Evolutionary conservation across 345 rosid genomes (phyloP), one percentile per base, ranked within the genome.

Genomic region (Erodium maritimum): DNA sequence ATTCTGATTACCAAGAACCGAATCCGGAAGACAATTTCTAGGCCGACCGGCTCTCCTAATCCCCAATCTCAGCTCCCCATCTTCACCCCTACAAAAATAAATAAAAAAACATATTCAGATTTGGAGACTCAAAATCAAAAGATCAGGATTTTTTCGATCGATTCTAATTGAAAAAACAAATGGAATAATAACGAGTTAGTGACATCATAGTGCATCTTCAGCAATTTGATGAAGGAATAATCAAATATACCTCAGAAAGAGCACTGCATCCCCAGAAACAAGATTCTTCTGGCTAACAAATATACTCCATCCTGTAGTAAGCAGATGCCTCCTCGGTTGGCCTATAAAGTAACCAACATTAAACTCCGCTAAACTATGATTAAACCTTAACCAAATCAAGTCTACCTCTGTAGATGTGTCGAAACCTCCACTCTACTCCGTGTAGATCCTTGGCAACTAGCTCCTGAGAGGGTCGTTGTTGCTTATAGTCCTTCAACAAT

Each of bases 271-370:
- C 37, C 98, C 98, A 22, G 88, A 83, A 67, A 81, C 90, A 33
- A 91, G 96, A 73, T 79, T 82, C 79, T 88, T 91, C 73, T 86
- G 95, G 73, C 86, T 82, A 66, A 88, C 98, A 56, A 91, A 91
- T 61, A 86, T 68, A 68, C 96, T 91, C 98, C 98, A 91, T 55
- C 96, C 98, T 4, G 96, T 88, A 4, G 96, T 88, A 59, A 91
- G 98, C 59, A 91, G 82, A 82, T 91, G 98, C 71, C 98, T 75
- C 78, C 94, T 88, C 59, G 98, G 98, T 72, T 91, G 98, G 66
- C 98, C 98, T 91, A 76, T 11, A 23, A 46, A 62, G 55, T 11
- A 42, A 42, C 14, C 0, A 42, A 42, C 48, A 42, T 42, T 42
- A 42, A 42, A 42, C 17, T 42, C 48, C 48, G 12, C 48, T 7